A percentile compares a stretch with the other conserved stretches of the same genome.
These are phyloP conservation scores for Citrullus colocynthis DNA, from an alignment of 306 rosid genomes.

Conservation along the genomic window DNA sequence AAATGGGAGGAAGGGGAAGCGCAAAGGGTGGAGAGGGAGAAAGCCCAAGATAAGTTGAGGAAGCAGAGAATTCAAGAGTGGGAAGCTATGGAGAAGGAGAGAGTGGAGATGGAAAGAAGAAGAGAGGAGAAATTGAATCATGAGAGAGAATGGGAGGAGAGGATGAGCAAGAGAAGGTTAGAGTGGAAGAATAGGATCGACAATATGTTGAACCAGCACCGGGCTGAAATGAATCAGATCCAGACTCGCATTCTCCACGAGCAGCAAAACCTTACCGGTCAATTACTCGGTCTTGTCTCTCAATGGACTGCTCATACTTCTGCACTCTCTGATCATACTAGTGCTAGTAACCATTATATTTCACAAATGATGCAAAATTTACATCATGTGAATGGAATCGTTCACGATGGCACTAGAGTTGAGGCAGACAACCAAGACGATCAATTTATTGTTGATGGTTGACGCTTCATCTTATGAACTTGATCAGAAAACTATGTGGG, in stretches of 20 bases:
- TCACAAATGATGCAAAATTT: slow-evolving; percentile 94
- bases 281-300: slow-evolving; percentile 72
- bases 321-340: slow-evolving; percentile 69
- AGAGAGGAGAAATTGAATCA: slow-evolving; percentile 57
- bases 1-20: slow-evolving; percentile 56
- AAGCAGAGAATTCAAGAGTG: slow-evolving; percentile 57
- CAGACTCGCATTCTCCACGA: slow-evolving; percentile 81
- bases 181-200: slow-evolving; percentile 89
- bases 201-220: slow-evolving; percentile 61
- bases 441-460: slow-evolving; percentile 86
- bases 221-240: slow-evolving; percentile 75
- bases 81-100: slow-evolving; percentile 73
- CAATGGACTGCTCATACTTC: slow-evolving; percentile 90
- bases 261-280: slow-evolving; percentile 73
- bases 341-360: slow-evolving; percentile 81
- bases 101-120: slow-evolving; percentile 65
- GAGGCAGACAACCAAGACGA: slow-evolving; percentile 92
- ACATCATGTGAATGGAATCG: slow-evolving; percentile 83
- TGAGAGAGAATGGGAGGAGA: slow-evolving; percentile 72
- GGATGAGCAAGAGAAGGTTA: slow-evolving; percentile 57
- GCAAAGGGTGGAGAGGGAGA: slow-evolving; percentile 46
- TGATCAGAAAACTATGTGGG: background rate
- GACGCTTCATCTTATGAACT: slow-evolving; percentile 6
- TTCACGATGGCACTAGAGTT: slow-evolving; percentile 72
- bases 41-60: slow-evolving; percentile 43